phyloP scores from a whole-genome alignment of 2,329 filamentous ascomycete species.

The Gliomastix tumulicola region DNA sequence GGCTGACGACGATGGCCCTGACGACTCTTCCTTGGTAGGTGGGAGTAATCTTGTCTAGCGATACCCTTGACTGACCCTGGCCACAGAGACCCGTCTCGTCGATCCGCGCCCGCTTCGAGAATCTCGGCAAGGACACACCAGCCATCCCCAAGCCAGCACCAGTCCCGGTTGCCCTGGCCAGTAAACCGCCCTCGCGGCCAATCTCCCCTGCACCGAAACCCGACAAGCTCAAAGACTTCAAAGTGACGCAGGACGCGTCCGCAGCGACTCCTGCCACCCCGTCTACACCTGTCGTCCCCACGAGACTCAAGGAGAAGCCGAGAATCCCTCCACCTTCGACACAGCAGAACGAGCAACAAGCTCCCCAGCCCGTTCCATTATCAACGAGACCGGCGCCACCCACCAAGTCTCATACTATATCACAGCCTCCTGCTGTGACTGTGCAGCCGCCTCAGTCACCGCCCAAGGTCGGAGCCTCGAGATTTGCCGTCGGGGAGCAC shows the following conservation, averaged over 20 bases:
- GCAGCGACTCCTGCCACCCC: constrained; percentile 16
- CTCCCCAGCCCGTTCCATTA: too few relatives aligned
- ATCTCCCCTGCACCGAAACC: constrained; percentile 34
- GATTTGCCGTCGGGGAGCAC: constrained; percentile 28
- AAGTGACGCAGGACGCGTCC: constrained; percentile 25
- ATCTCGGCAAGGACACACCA: constrained; percentile 36
- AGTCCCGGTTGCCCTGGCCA: constrained; percentile 12
- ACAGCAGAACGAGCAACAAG: constrained; percentile 13
- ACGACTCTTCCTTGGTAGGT: constrained; percentile 70
- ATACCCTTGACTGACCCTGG: not conserved
- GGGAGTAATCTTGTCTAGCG: not conserved
- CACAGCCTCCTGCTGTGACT: constrained; percentile 55
- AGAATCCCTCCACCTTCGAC: constrained; percentile 11
- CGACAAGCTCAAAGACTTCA: constrained; percentile 31
- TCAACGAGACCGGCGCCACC: constrained; percentile 14
- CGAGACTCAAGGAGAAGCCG: constrained; percentile 17
- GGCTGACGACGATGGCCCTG: constrained; percentile 47
- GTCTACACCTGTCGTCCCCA: constrained; percentile 20
- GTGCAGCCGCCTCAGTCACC: constrained; percentile 67
- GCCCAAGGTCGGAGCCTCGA: constrained; percentile 37
- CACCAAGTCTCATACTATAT: constrained; percentile 13
- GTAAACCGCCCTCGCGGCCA: constrained; percentile 17
- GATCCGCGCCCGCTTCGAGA: constrained; percentile 74
- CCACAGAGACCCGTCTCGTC: constrained; percentile 76
- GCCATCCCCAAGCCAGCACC: constrained; percentile 9